Conservation (phyloP, 2,329 filamentous ascomycete genomes). For the Cytospora piceicola region DNA sequence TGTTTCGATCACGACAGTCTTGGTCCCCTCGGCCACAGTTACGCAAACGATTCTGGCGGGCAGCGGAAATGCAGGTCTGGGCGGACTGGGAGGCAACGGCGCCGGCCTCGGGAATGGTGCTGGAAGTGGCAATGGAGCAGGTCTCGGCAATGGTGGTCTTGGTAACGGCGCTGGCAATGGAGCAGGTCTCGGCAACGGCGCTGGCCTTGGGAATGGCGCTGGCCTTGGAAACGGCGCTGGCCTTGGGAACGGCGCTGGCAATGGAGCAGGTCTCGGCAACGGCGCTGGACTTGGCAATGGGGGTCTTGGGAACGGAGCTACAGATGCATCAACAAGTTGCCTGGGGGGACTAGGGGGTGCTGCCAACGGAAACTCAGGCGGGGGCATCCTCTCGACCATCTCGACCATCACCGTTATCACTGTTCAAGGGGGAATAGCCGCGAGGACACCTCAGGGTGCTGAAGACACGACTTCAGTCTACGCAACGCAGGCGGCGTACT, state of each 20-base stretch:
- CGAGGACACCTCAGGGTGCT: constrained; percentile 27
- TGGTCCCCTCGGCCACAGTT: constrained; percentile 12
- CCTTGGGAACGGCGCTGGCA: constrained; percentile 3
- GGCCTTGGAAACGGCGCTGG: constrained; percentile 13
- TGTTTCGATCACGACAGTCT: constrained; percentile 16
- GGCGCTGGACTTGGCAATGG: constrained; percentile 24
- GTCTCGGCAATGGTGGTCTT: constrained; percentile 17
- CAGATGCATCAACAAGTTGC: neutral
- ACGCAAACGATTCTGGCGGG: constrained; percentile 10
- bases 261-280: constrained; percentile 15
- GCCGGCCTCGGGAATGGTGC: constrained; percentile 15
- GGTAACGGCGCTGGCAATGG: constrained; percentile 1
- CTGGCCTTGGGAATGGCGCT: constrained; percentile 8
- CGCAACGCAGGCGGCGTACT: constrained; percentile 23
- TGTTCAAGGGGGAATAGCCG: constrained; percentile 26
- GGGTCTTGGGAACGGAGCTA: constrained; percentile 5
- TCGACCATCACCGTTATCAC: constrained; percentile 29
- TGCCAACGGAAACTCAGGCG: constrained; percentile 16
- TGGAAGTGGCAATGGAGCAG: constrained; percentile 14
- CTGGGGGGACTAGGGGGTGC: no score
- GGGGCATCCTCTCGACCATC: constrained; percentile 27
- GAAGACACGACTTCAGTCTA: constrained; percentile 17
- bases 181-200: neutral
- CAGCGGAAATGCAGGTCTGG: constrained; percentile 1
- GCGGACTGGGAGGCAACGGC: neutral